phyloP scores from a whole-genome alignment of 208 protist species.

The Trypanosoma grayi region DNA sequence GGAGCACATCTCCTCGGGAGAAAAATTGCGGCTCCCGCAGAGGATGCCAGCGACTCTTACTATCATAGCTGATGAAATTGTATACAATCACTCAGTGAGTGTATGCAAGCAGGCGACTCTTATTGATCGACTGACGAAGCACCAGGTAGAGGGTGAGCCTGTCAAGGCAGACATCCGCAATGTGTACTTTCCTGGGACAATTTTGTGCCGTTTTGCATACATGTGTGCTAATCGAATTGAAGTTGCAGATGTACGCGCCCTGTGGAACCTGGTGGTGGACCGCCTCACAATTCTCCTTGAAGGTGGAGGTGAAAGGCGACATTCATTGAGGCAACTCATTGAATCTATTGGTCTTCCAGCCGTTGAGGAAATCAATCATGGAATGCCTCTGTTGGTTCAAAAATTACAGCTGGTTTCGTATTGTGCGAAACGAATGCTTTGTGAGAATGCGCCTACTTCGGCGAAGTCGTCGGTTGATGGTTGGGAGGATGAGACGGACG shows the following conservation, averaged over 20 bases:
- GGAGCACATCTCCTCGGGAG: conserved; percentile 9
- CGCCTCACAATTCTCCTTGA: conserved; percentile 29
- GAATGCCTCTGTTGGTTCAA: conserved; percentile 65
- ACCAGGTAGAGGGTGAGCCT: neutral
- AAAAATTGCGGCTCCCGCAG: neutral
- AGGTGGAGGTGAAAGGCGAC: conserved; percentile 23
- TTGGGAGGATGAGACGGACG: conserved; percentile 28
- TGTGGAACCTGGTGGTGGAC: conserved; percentile 47
- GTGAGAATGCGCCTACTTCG: conserved; percentile 2
- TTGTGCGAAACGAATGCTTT: conserved; percentile 41
- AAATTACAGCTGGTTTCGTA: conserved; percentile 78
- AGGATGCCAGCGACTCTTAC: neutral
- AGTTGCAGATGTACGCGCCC: conserved; percentile 27
- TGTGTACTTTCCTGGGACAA: conserved; percentile 72
- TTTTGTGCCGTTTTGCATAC: conserved; percentile 69
- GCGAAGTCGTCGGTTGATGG: conserved; percentile 15
- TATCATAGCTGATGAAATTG: conserved; percentile 18
- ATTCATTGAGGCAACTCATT: conserved; percentile 20
- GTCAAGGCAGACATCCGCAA: conserved; percentile 29
- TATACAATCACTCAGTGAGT: conserved; percentile 3
- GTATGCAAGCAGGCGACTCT: neutral
- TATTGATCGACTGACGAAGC: conserved; percentile 13
- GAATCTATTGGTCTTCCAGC: conserved; percentile 20
- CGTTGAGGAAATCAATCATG: conserved; percentile 36
- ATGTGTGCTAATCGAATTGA: conserved; percentile 32